Conservation (phyloP, 306 rosid genomes). For the Heteromeles arbutifolia region DNA sequence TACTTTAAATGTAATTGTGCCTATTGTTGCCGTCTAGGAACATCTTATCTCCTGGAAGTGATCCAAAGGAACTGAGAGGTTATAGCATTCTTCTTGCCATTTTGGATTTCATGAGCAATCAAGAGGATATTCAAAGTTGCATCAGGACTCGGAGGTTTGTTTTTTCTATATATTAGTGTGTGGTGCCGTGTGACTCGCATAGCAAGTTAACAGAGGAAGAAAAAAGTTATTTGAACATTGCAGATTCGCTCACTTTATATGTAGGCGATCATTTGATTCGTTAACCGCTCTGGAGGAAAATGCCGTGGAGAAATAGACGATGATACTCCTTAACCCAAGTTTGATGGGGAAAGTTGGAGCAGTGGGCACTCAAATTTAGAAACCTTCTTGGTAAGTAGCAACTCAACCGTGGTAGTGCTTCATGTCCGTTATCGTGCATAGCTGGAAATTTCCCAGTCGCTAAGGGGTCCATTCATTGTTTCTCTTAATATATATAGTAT, state of each 20-base stretch:
- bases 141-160: no score
- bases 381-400: conserved; percentile 48
- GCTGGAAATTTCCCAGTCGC: background rate
- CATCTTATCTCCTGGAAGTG: no score
- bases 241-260: background rate
- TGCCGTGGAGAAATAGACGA: conserved; percentile 52
- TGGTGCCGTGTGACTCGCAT: background rate
- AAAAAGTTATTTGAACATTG: no score
- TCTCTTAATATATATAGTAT: no score
- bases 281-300: conserved; percentile 25
- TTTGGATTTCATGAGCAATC: no score
- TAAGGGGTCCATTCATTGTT: no score
- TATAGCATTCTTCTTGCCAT: no score
- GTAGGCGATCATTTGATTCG: conserved; percentile 1
- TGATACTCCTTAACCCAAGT: conserved; percentile 61
- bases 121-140: no score
- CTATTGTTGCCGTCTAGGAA: no score
- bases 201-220: background rate
- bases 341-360: conserved; percentile 80
- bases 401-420: conserved; percentile 74
- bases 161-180: conserved; percentile 13
- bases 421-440: background rate
- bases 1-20: no score
- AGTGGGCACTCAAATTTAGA: conserved; percentile 30
- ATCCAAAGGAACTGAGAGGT: no score